Conservation (phyloP, 768 basidiomycete genomes). For the Boletus bicolor region DNA sequence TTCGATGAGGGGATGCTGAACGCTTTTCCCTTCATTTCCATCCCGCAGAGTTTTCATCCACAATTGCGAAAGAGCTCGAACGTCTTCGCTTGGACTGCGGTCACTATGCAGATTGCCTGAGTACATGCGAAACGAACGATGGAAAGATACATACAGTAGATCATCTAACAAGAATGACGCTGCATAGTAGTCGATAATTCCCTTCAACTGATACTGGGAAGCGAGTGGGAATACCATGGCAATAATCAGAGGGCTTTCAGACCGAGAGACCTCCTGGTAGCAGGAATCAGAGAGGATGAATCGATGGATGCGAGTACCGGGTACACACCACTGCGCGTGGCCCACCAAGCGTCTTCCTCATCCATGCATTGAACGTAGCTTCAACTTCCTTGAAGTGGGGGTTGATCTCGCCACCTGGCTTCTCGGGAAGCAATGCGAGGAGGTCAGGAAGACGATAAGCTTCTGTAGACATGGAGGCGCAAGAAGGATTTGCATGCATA, state of each 20-base stretch:
- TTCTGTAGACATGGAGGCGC: background rate
- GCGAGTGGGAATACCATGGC: constrained; percentile 21
- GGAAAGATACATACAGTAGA: background rate
- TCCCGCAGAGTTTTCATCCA: background rate
- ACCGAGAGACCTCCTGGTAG: constrained; percentile 25
- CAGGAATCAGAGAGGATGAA: background rate
- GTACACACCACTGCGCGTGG: background rate
- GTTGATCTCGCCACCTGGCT: constrained; percentile 30
- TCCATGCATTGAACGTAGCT: constrained; percentile 3
- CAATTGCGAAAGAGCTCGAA: background rate
- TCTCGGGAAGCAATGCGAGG: constrained; percentile 23
- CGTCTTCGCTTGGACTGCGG: background rate
- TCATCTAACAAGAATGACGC: no score
- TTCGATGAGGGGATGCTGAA: background rate
- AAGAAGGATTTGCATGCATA: no score
- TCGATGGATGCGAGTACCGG: no score
- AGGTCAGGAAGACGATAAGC: constrained; percentile 26
- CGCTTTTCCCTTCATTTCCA: background rate
- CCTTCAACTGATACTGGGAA: constrained; percentile 20
- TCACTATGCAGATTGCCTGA: background rate
- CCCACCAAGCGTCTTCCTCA: background rate
- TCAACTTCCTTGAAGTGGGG: constrained; percentile 25
- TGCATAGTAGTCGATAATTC: constrained; percentile 19
- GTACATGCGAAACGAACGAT: background rate
- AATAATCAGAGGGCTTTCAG: constrained; percentile 16